phyloP scores from a whole-genome alignment of 1,139 yeast genomes.

The Taphrina populina region DNA sequence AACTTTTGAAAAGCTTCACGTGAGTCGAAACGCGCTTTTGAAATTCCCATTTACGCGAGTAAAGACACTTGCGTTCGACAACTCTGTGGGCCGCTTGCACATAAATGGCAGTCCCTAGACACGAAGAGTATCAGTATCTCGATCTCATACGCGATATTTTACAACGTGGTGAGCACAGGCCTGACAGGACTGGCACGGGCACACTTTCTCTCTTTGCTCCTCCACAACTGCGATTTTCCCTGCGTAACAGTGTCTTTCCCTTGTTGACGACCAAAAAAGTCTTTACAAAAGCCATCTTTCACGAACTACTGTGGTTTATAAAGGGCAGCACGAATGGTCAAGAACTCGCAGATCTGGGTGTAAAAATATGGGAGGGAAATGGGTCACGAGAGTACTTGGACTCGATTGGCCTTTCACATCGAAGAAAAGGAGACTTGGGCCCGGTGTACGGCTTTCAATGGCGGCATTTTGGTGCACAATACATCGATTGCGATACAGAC shows the following conservation, averaged over 20 bases:
- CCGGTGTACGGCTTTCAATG: conserved; percentile 99
- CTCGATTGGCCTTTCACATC: conserved; percentile 69
- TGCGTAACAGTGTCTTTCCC: conserved; percentile 74
- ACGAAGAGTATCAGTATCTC: conserved; percentile 80
- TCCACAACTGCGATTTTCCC: conserved; percentile 82
- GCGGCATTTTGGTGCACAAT: conserved; percentile 97
- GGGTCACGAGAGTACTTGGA: conserved; percentile 94
- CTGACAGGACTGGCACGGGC: conserved; percentile 97
- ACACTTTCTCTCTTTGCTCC: conserved; percentile 90
- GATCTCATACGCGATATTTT: conserved; percentile 77
- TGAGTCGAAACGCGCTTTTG: no score
- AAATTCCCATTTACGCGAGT: no score
- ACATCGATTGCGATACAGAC: conserved; percentile 79
- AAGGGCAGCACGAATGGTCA: conserved; percentile 87
- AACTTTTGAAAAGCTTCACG: no score
- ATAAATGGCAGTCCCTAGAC: neutral
- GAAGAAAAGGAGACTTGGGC: conserved; percentile 92
- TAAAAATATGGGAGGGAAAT: conserved; percentile 97
- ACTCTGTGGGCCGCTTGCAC: no score
- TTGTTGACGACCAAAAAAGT: conserved; percentile 89
- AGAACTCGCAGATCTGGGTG: conserved; percentile 72
- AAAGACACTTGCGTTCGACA: no score
- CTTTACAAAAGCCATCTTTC: conserved; percentile 48
- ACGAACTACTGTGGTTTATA: conserved; percentile 90
- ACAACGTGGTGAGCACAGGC: conserved; percentile 80